Percentiles rank a stretch among this genome's conserved stretches.
Conservation (phyloP, 2,329 filamentous ascomycete species). For the Epichloe gansuensis region DNA sequence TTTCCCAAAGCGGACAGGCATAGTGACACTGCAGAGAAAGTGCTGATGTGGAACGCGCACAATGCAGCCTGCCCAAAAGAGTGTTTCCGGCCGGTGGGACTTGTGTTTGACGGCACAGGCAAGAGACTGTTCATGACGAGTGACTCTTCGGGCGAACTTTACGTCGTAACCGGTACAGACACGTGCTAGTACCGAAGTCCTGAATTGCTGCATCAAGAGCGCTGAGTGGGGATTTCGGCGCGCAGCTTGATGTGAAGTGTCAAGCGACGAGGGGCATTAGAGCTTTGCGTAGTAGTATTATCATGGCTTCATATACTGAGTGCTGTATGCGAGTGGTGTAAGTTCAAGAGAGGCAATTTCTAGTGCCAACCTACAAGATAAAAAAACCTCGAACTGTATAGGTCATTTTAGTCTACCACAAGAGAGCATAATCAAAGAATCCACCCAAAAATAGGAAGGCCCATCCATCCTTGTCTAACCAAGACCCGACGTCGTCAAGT, state of each 20-base stretch:
- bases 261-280: not conserved
- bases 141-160: constrained; percentile 43
- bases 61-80: constrained; percentile 27
- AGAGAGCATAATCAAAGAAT: too few relatives aligned
- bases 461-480: too few relatives aligned
- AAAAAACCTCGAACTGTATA: too few relatives aligned
- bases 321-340: too few relatives aligned
- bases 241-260: not conserved
- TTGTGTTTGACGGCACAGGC: constrained; percentile 26
- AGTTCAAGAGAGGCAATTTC: too few relatives aligned
- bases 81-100: constrained; percentile 41
- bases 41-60: constrained; percentile 38
- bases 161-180: constrained; percentile 22
- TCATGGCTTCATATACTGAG: too few relatives aligned
- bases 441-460: too few relatives aligned
- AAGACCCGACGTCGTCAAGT: too few relatives aligned
- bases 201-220: not conserved
- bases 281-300: too few relatives aligned
- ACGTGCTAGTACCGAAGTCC: not conserved
- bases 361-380: too few relatives aligned
- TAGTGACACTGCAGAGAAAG: constrained; percentile 29
- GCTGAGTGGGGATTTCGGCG: not conserved
- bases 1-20: constrained; percentile 18
- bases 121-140: constrained; percentile 37
- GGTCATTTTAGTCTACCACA: too few relatives aligned